phyloP scores from a whole-genome alignment of 2,329 filamentous ascomycete genomes.

The Aureobasidium melanogenum region DNA sequence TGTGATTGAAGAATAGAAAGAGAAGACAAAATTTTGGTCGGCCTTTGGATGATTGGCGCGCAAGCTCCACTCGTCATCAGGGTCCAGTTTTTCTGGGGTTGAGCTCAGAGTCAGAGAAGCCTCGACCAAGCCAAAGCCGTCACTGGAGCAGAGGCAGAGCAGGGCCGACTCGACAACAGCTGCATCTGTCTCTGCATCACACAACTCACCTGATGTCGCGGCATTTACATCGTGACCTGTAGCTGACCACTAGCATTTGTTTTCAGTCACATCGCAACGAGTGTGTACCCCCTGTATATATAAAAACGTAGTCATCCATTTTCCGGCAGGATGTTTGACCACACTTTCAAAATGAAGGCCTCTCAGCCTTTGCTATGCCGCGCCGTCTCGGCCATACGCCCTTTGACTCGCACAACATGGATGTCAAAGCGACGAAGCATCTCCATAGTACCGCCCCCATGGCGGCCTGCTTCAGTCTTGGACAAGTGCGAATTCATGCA shows the following conservation, averaged over 20 bases:
- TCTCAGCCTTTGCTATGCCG: conserved; percentile 3
- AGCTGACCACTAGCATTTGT: neutral
- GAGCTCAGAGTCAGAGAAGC: neutral
- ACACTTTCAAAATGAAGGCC: conserved; percentile 1
- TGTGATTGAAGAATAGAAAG: neutral
- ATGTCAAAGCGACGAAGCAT: conserved; percentile 1
- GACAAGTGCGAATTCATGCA: conserved; percentile 43
- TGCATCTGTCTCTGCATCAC: neutral
- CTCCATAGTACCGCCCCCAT: conserved; percentile 38
- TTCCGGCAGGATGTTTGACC: neutral
- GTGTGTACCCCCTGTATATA: neutral
- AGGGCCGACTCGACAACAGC: neutral
- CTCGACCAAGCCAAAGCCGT: neutral
- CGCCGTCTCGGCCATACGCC: neutral
- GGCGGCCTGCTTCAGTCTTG: conserved; percentile 49
- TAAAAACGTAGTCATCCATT: neutral
- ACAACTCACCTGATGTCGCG: conserved; percentile 8
- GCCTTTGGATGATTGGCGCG: neutral
- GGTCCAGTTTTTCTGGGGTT: neutral
- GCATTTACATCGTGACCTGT: neutral
- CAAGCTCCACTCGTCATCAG: conserved; percentile 1
- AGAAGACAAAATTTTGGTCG: neutral
- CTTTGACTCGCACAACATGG: conserved; percentile 8
- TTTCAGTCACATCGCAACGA: neutral
- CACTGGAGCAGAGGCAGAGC: neutral